Evolutionary conservation across 257 asterid genomes (phyloP).

Genomic region (Galeopsis tetrahit): DNA sequence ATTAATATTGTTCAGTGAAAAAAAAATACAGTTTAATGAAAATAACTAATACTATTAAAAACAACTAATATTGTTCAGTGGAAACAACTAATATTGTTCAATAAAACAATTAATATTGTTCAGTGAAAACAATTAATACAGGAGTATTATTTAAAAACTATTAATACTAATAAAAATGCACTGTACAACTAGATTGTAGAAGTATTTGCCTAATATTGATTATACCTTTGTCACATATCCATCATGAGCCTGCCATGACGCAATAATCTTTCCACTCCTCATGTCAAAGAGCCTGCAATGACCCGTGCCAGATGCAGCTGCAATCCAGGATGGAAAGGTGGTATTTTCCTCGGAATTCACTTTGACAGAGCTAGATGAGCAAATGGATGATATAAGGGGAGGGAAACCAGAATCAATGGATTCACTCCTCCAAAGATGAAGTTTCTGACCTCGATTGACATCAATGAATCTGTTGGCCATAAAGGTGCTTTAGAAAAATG

Average conservation of each 20-base stretch:
- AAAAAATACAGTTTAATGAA: no score
- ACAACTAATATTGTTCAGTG: no score
- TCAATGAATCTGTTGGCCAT: slow-evolving; percentile 78
- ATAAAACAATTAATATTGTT: no score
- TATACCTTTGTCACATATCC: slow-evolving; percentile 96
- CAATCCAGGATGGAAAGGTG: slow-evolving; percentile 83
- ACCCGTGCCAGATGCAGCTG: slow-evolving; percentile 89
- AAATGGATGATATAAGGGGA: slow-evolving; percentile 84
- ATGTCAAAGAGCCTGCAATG: slow-evolving; percentile 81
- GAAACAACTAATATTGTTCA: no score
- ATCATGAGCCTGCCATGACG: slow-evolving; percentile 98
- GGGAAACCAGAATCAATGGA: slow-evolving; percentile 67
- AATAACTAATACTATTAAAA: no score
- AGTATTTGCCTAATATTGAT: neutral
- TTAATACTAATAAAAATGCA: no score
- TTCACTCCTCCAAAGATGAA: slow-evolving; percentile 92
- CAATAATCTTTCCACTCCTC: slow-evolving; percentile 79
- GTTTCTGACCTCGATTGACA: slow-evolving; percentile 82
- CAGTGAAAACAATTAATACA: no score
- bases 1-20: no score
- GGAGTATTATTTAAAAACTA: no score
- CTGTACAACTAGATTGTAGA: no score
- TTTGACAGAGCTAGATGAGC: slow-evolving; percentile 70
- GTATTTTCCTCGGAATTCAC: slow-evolving; percentile 44
- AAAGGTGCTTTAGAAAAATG: slow-evolving; percentile 27